phyloP scores from a whole-genome alignment of 2,329 filamentous ascomycete genomes.

The Helotiales sp. region DNA sequence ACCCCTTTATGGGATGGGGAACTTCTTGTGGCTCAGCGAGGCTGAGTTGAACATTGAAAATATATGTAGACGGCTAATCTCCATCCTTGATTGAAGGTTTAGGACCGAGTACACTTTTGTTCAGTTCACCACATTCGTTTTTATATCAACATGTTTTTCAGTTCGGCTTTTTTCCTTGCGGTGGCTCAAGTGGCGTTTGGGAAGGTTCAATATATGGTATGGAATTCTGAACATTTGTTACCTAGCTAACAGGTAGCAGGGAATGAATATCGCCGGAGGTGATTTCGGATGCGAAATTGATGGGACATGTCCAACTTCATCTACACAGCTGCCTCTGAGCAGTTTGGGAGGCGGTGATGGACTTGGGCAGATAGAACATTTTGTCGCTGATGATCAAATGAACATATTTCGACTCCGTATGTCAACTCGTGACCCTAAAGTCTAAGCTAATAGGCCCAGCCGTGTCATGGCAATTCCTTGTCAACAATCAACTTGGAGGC shows the following conservation, averaged over 20 bases:
- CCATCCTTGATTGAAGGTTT: background rate
- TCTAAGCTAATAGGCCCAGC: conserved; percentile 36
- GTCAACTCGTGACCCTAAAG: conserved; percentile 67
- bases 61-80: background rate
- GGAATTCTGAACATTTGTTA: background rate
- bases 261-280: conserved; percentile 46
- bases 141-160: conserved; percentile 20
- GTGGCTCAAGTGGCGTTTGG: conserved; percentile 11
- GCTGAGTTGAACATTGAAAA: background rate
- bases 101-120: conserved; percentile 5
- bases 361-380: conserved; percentile 45
- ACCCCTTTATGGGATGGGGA: background rate
- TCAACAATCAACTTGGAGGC: conserved; percentile 49
- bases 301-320: conserved; percentile 25
- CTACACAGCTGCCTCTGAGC: conserved; percentile 14
- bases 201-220: conserved; percentile 26
- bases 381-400: conserved; percentile 51
- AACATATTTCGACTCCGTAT: conserved; percentile 56
- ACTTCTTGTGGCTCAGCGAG: background rate
- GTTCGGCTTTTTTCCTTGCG: conserved; percentile 13
- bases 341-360: conserved; percentile 24
- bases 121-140: conserved; percentile 9
- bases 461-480: conserved; percentile 59
- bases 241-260: conserved; percentile 9
- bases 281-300: conserved; percentile 47